phyloP scores from a whole-genome alignment of 2,329 filamentous ascomycete genomes.

The Nigrospora oryzae region DNA sequence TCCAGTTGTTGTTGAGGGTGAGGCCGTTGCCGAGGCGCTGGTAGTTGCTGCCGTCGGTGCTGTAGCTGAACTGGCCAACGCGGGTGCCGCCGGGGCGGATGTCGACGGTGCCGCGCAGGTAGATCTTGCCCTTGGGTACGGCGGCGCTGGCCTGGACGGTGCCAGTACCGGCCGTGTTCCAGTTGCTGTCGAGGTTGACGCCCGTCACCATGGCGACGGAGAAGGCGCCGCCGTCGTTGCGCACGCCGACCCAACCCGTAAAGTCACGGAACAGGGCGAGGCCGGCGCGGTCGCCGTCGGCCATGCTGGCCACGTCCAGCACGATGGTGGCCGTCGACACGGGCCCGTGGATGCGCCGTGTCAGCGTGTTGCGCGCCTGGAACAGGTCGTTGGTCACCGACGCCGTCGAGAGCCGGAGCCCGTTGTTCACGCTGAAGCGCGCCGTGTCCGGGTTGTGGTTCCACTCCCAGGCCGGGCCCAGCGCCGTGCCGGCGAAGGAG shows the following conservation, averaged over 20 bases:
- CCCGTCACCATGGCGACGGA: slow-evolving; percentile 25
- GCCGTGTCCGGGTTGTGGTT: slow-evolving; percentile 50
- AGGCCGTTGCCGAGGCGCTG: slow-evolving; percentile 22
- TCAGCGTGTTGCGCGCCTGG: slow-evolving; percentile 35
- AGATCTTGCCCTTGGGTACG: slow-evolving; percentile 22
- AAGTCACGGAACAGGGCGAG: slow-evolving; percentile 44
- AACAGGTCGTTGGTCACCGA: slow-evolving; percentile 44
- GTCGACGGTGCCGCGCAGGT: slow-evolving; percentile 27
- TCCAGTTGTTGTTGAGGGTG: slow-evolving; percentile 31
- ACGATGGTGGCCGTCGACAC: slow-evolving; percentile 39
- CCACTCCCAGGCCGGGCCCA: slow-evolving; percentile 48
- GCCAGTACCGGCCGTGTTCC: slow-evolving; percentile 18
- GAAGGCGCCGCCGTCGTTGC: slow-evolving; percentile 22
- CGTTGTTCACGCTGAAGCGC: slow-evolving; percentile 33
- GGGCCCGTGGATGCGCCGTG: slow-evolving; percentile 35
- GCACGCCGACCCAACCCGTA: slow-evolving; percentile 43
- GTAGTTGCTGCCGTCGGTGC: slow-evolving; percentile 30
- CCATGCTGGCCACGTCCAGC: slow-evolving; percentile 39
- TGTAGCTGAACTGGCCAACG: slow-evolving; percentile 30
- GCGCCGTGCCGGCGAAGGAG: slow-evolving; percentile 29
- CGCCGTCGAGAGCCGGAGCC: slow-evolving; percentile 37
- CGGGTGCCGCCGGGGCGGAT: slow-evolving; percentile 19
- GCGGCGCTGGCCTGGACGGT: slow-evolving; percentile 18
- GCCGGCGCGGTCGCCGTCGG: slow-evolving; percentile 42
- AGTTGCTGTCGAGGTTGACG: slow-evolving; percentile 25